phyloP scores from a whole-genome alignment of 208 protist genomes.

The Endotrypanum monterogeii region DNA sequence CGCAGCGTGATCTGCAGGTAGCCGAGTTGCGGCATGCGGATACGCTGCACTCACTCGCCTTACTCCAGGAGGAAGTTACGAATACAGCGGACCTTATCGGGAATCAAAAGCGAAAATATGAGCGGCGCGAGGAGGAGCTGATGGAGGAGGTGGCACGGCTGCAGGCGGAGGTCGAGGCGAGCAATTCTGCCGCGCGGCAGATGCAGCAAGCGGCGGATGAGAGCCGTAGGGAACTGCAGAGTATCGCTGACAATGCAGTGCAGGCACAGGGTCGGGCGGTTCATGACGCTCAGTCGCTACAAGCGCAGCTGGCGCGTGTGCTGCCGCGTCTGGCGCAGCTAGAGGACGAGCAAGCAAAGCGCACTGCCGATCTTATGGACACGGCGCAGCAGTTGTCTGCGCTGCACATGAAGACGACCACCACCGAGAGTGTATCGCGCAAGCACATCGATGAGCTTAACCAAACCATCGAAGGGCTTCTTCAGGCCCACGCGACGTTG shows the following conservation, averaged over 20 bases:
- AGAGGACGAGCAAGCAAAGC: constrained; percentile 51
- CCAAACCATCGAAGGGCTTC: constrained; percentile 43
- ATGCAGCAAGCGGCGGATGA: constrained; percentile 32
- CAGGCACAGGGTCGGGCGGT: constrained; percentile 29
- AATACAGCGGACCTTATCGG: constrained; percentile 34
- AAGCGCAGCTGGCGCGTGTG: constrained; percentile 47
- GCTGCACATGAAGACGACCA: constrained; percentile 39
- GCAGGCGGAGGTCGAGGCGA: constrained; percentile 33
- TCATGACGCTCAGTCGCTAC: constrained; percentile 36
- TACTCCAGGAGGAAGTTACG: constrained; percentile 31
- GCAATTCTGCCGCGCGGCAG: constrained; percentile 27
- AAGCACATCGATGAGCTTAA: constrained; percentile 56
- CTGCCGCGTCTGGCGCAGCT: constrained; percentile 55
- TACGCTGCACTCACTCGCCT: constrained; percentile 37
- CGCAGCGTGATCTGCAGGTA: constrained; percentile 52
- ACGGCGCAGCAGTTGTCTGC: constrained; percentile 59
- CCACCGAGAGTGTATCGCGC: constrained; percentile 44
- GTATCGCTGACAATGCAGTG: constrained; percentile 27
- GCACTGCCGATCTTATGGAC: constrained; percentile 60
- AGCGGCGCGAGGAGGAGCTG: constrained; percentile 38
- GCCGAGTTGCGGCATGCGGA: constrained; percentile 49
- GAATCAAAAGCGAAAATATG: constrained; percentile 49
- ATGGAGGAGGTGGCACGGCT: constrained; percentile 38
- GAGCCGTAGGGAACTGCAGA: constrained; percentile 25
- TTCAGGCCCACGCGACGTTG: constrained; percentile 35